These are phyloP conservation scores for Serpula lacrymans DNA, from an alignment of 768 basidiomycete genomes.

Conservation along the genomic window DNA sequence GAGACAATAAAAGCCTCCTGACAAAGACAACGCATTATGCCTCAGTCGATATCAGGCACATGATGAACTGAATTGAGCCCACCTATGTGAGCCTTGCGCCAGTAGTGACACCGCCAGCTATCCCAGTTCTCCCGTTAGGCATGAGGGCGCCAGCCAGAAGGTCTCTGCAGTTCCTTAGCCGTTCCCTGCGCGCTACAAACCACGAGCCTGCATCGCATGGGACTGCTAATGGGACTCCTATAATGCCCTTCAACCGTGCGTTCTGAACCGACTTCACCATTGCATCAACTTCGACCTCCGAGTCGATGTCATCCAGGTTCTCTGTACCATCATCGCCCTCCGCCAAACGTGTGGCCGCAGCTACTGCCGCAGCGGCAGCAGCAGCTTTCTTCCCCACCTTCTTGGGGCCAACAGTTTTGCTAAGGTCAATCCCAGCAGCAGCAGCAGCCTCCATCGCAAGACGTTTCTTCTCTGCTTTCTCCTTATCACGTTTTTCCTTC, in stretches of 20 bases:
- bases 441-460: conserved; percentile 68
- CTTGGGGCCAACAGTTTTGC: conserved; percentile 43
- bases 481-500: conserved; percentile 78
- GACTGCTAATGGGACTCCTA: conserved; percentile 66
- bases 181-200: conserved; percentile 76
- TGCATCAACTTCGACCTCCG: conserved; percentile 80
- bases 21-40: too few relatives aligned
- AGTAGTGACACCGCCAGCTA: conserved; percentile 13
- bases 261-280: conserved; percentile 59
- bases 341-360: conserved; percentile 45
- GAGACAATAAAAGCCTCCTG: too few relatives aligned
- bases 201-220: conserved; percentile 74
- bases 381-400: conserved; percentile 65
- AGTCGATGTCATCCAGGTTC: conserved; percentile 77
- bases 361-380: conserved; percentile 38
- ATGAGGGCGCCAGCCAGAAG: conserved; percentile 51
- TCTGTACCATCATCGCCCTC: conserved; percentile 63
- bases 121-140: conserved; percentile 17
- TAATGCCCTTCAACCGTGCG: conserved; percentile 54
- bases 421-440: conserved; percentile 50
- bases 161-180: conserved; percentile 54
- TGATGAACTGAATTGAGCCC: too few relatives aligned
- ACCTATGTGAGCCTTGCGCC: too few relatives aligned
- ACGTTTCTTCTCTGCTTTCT: conserved; percentile 81
- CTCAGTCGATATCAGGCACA: too few relatives aligned